A percentile compares a stretch with the other conserved stretches of the same genome.
These are phyloP conservation scores for Quercus lobata DNA, from an alignment of 331 rosid genomes.

Conservation along the genomic window DNA sequence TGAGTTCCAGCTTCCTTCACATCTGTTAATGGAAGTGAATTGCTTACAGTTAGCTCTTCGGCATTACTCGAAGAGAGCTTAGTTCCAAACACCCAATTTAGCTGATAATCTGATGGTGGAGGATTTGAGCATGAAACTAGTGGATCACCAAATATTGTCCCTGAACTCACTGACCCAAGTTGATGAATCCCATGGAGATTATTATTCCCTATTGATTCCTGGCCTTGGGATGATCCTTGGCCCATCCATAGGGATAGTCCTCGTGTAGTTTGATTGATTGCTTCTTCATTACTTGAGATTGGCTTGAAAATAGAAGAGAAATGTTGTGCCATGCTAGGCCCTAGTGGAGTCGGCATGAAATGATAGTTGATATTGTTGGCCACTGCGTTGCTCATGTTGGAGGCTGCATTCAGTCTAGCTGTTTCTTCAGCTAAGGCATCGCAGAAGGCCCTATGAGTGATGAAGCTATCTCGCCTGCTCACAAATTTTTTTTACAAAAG, in stretches of 20 bases:
- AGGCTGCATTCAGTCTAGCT: conserved; percentile 65
- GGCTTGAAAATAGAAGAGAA: conserved; percentile 62
- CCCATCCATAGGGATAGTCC: conserved; percentile 50
- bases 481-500: background rate
- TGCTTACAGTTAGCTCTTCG: conserved; percentile 37
- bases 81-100: conserved; percentile 61
- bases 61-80: conserved; percentile 35
- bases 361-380: conserved; percentile 39
- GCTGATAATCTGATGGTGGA: conserved; percentile 40
- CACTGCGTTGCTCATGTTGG: conserved; percentile 36
- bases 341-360: conserved; percentile 46
- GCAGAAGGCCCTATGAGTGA: conserved; percentile 91
- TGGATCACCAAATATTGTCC: conserved; percentile 31
- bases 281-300: conserved; percentile 29
- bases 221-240: conserved; percentile 38
- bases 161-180: conserved; percentile 39
- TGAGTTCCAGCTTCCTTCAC: conserved; percentile 26
- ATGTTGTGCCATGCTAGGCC: conserved; percentile 36
- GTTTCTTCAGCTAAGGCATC: conserved; percentile 98
- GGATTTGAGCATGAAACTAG: conserved; percentile 37
- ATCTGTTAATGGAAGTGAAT: conserved; percentile 42
- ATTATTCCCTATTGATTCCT: conserved; percentile 21
- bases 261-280: conserved; percentile 25
- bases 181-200: conserved; percentile 39
- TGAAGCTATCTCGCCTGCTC: conserved; percentile 91